phyloP scores from a whole-genome alignment of 139 green algal genomes.

The Gonium pectorale region DNA sequence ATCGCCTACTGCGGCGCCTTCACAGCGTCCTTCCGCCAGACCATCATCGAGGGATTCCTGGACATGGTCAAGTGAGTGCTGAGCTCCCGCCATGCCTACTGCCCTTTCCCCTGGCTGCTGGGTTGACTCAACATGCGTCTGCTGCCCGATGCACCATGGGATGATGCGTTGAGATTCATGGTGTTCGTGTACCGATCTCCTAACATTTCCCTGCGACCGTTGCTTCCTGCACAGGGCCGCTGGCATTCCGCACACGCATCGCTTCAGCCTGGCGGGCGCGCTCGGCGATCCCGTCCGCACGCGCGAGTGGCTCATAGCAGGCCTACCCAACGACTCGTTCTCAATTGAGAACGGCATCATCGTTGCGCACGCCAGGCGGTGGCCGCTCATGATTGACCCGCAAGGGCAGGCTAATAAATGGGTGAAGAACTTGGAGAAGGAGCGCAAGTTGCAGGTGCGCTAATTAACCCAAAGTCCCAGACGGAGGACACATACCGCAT shows the following conservation, averaged over 20 bases:
- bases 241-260: constrained; percentile 59
- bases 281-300: constrained; percentile 74
- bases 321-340: constrained; percentile 78
- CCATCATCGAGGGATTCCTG: constrained; percentile 63
- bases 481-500: neutral
- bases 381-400: constrained; percentile 84
- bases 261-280: constrained; percentile 64
- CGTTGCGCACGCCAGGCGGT: constrained; percentile 71
- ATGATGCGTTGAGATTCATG: too few species aligned
- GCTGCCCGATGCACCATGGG: too few species aligned
- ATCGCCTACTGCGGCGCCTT: constrained; percentile 84
- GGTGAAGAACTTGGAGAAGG: constrained; percentile 78
- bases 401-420: constrained; percentile 86
- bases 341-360: constrained; percentile 85
- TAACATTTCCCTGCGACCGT: too few species aligned
- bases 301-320: constrained; percentile 75
- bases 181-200: too few species aligned
- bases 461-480: too few species aligned
- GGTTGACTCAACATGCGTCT: too few species aligned
- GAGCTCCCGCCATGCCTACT: too few species aligned
- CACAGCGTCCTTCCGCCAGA: constrained; percentile 70
- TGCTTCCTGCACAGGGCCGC: constrained; percentile 32
- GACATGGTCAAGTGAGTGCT: constrained; percentile 56
- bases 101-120: too few species aligned
- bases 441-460: constrained; percentile 62